Evolutionary conservation across 163 green algal genomes (phyloP).

Genomic region (Smithsoniella earleae): DNA sequence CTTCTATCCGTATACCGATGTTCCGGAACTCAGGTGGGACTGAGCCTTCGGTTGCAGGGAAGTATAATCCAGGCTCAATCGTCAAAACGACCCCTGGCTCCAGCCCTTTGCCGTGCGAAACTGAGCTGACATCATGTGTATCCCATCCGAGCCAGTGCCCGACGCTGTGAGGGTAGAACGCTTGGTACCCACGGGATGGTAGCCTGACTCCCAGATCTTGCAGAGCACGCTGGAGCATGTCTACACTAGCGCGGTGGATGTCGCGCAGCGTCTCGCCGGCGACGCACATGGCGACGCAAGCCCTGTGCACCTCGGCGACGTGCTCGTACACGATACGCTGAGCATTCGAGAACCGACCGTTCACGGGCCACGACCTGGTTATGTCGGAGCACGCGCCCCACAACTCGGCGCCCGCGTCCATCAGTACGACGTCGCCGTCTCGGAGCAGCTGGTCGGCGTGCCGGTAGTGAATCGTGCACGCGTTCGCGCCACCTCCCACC

Average conservation of each 20-base stretch:
- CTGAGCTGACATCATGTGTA: constrained; percentile 61
- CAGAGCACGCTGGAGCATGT: constrained; percentile 20
- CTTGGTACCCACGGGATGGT: not conserved
- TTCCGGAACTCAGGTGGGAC: constrained; percentile 41
- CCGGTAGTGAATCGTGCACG: constrained; percentile 76
- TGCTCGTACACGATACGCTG: constrained; percentile 69
- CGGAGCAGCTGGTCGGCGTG: constrained; percentile 72
- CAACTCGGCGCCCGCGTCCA: constrained; percentile 77
- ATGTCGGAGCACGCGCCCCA: constrained; percentile 66
- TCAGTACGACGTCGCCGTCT: constrained; percentile 58
- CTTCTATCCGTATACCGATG: constrained; percentile 76
- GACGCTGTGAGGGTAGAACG: constrained; percentile 49
- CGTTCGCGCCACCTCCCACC: constrained; percentile 49
- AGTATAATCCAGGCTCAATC: constrained; percentile 81
- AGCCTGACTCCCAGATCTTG: constrained; percentile 2
- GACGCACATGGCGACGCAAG: constrained; percentile 36
- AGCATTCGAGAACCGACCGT: constrained; percentile 45
- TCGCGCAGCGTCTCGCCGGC: constrained; percentile 32
- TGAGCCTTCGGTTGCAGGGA: constrained; percentile 53
- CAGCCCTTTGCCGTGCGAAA: constrained; percentile 53
- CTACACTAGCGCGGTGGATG: constrained; percentile 22
- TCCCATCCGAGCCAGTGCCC: constrained; percentile 79
- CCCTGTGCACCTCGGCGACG: constrained; percentile 52
- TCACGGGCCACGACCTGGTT: constrained; percentile 71
- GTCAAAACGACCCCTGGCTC: constrained; percentile 61